Base-by-base conservation (phyloP, 345 rosid genomes). In the Lepidium sativum region DNA sequence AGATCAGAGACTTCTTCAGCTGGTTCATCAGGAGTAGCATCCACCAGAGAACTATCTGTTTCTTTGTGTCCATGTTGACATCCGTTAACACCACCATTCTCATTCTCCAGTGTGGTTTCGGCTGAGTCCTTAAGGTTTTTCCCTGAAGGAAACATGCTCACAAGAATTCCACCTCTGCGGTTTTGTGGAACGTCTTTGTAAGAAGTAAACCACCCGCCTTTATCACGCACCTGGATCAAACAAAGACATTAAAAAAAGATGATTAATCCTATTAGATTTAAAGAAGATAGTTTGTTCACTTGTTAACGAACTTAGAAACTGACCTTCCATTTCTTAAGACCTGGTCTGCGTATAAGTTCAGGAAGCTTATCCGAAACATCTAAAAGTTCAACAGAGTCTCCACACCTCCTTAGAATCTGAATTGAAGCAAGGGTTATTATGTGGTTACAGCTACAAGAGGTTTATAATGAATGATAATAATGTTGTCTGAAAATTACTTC, bases 101-200 rank as follows among this genome's bases (percentile, higher is more conserved):
- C 62, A 51, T 40, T 38, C 35, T 63, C 8, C 44, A 29, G 4
- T 0, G 51, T 20, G 20, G 64, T 45, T 63, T 70, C 65, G 0
- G 54, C 13, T 9, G 66, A 33, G 27, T 53, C 68, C 38, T 37
- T 38, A 31, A 51, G 43, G 55, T 70, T 70, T 75, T 65, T 74
- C 20, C 90, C 89, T 37, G 95, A 82, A 71, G 99, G 96, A 81
- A 94, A 94, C 96, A 88, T 88, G 72, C 97, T 83, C 60, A 88
- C 83, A 75, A 72, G 60, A 71, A 84, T 80, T 53, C 84, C 92
- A 13, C 60, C 79, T 74, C 80, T 82, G 0, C 81, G 76, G 59
- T 58, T 80, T 64, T 77, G 81, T 29, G 68, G 68, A 17, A 76
- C 89, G 50, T 88, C 89, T 75, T 80, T 84, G 83, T 80, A 75